Conservation (phyloP, 257 asterid species). For the Rauvolfia tetraphylla region DNA sequence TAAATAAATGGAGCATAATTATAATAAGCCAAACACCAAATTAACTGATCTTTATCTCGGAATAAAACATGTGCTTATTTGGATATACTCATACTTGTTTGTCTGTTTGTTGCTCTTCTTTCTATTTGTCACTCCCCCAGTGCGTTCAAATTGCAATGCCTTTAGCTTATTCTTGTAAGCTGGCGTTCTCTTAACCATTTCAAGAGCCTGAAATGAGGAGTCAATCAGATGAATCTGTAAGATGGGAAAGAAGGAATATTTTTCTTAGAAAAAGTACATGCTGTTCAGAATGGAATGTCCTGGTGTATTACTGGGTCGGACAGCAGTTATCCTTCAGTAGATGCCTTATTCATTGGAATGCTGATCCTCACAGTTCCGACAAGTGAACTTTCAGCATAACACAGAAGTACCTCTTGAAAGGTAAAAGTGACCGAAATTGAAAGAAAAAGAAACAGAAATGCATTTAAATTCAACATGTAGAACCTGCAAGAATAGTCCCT, state of each 20-base stretch:
- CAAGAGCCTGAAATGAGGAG: constrained; percentile 66
- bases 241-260: constrained; percentile 16
- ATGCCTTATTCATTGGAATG: neutral
- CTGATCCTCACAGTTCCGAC: neutral
- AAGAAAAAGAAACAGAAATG: neutral
- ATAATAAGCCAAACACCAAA: neutral
- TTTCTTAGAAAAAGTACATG: neutral
- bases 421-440: neutral
- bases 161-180: constrained; percentile 90
- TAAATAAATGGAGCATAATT: neutral
- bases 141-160: constrained; percentile 91
- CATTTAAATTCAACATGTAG: neutral
- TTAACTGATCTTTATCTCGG: neutral
- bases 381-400: neutral
- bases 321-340: constrained; percentile 3
- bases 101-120: constrained; percentile 75
- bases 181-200: constrained; percentile 94
- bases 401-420: neutral
- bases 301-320: neutral
- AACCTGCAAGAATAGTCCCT: neutral
- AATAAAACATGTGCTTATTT: neutral
- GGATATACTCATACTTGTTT: constrained; percentile 52
- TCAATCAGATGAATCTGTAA: constrained; percentile 14
- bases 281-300: neutral
- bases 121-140: constrained; percentile 73